Percentiles rank a stretch among this genome's conserved stretches.
Conservation (phyloP, 768 basidiomycete species). For the Clitopilus hobsonii region DNA sequence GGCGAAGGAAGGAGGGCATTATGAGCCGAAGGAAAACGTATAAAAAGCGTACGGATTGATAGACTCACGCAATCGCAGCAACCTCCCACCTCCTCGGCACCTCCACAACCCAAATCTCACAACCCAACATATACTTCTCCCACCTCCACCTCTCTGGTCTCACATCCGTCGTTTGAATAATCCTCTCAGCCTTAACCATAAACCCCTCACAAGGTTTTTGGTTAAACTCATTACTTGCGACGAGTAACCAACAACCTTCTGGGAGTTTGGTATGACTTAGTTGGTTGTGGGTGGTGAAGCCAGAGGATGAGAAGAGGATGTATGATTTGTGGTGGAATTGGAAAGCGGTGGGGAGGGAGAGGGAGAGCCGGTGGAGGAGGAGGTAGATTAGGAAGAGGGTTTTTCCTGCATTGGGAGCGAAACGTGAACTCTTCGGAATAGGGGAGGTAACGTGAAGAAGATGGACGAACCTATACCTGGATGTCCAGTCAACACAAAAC, state of each 20-base stretch:
- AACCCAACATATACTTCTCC: background rate
- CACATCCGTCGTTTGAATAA: background rate
- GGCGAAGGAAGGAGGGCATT: too few relatives aligned
- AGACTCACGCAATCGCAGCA: conserved; percentile 1
- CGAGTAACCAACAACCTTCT: background rate
- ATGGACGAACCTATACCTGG: background rate
- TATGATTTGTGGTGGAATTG: background rate
- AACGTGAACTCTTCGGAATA: background rate
- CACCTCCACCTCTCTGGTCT: background rate
- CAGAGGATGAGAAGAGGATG: background rate
- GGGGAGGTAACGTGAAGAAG: background rate
- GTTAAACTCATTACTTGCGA: background rate
- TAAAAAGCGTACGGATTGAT: background rate
- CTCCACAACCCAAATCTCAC: background rate
- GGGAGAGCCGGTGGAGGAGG: background rate
- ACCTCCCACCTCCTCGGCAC: background rate
- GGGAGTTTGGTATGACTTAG: background rate
- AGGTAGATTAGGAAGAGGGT: conserved; percentile 2
- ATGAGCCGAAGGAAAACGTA: background rate
- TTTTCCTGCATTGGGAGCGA: background rate
- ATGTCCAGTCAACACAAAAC: background rate
- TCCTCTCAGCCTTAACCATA: background rate
- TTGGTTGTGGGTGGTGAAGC: background rate
- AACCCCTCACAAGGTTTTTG: background rate
- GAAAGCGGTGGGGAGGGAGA: background rate